These are phyloP conservation scores for Ustilago esculenta DNA, from an alignment of 1,284 basidiomycete genomes.

Conservation along the genomic window DNA sequence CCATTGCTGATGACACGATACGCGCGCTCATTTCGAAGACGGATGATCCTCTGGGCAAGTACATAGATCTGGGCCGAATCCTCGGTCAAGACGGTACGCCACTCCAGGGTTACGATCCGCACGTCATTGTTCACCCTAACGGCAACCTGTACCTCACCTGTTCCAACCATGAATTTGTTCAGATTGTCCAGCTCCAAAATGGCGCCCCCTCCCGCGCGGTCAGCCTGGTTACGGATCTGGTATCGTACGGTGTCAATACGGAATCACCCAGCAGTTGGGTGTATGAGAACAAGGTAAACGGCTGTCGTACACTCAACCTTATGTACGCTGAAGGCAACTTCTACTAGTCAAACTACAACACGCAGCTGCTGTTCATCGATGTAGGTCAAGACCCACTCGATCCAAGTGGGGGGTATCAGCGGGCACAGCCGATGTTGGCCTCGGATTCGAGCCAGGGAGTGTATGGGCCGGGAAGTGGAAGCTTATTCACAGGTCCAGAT, in stretches of 20 bases:
- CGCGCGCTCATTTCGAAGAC: conserved; percentile 24
- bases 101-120: conserved; percentile 34
- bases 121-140: conserved; percentile 41
- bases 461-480: conserved; percentile 35
- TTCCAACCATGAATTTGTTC: conserved; percentile 43
- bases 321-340: conserved; percentile 44
- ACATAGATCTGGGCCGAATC: conserved; percentile 27
- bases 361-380: conserved; percentile 32
- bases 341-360: conserved; percentile 45
- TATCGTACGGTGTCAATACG: conserved; percentile 43
- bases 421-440: conserved; percentile 24
- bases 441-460: conserved; percentile 28
- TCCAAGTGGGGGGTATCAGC: conserved; percentile 21
- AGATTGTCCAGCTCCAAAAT: conserved; percentile 30
- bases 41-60: conserved; percentile 26
- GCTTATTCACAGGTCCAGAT: conserved; percentile 31
- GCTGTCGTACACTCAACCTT: conserved; percentile 37
- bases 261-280: conserved; percentile 40
- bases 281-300: conserved; percentile 22
- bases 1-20: conserved; percentile 34
- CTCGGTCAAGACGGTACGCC: conserved; percentile 19
- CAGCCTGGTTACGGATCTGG: conserved; percentile 17
- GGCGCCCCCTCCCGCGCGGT: conserved; percentile 24
- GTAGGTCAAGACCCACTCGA: conserved; percentile 26
- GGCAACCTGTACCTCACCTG: conserved; percentile 41